Evolutionary conservation across 345 rosid species (phyloP).

Genomic region (Pseudoturritis turrita): DNA sequence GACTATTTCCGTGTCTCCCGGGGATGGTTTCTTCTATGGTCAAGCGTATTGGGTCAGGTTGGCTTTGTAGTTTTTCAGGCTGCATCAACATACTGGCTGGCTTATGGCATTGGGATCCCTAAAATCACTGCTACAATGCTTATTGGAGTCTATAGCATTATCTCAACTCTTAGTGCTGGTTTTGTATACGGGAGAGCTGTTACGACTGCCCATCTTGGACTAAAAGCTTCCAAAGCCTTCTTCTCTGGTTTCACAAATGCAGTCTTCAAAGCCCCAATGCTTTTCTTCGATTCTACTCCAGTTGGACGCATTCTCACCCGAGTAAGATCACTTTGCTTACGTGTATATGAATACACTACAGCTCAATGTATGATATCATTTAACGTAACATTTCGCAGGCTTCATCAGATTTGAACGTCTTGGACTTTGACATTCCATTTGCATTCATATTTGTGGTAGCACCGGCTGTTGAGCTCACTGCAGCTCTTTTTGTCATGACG

Average conservation of each 20-base stretch:
- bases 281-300: slow-evolving; percentile 77
- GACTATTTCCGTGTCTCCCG: slow-evolving; percentile 55
- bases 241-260: slow-evolving; percentile 60
- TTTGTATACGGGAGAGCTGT: slow-evolving; percentile 44
- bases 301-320: slow-evolving; percentile 71
- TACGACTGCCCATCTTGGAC: slow-evolving; percentile 48
- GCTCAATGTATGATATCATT: neutral
- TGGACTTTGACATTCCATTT: slow-evolving; percentile 65
- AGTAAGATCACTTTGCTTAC: slow-evolving; percentile 37
- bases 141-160: slow-evolving; percentile 54
- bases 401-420: slow-evolving; percentile 66
- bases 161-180: slow-evolving; percentile 51
- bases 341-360: neutral
- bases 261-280: slow-evolving; percentile 67
- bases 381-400: slow-evolving; percentile 40
- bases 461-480: slow-evolving; percentile 37
- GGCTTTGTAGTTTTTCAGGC: slow-evolving; percentile 54
- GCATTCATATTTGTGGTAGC: slow-evolving; percentile 38
- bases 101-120: slow-evolving; percentile 54
- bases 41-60: slow-evolving; percentile 31
- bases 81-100: slow-evolving; percentile 72
- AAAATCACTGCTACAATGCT: slow-evolving; percentile 35
- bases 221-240: slow-evolving; percentile 65
- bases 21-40: slow-evolving; percentile 37
- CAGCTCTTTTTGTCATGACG: slow-evolving; percentile 49